phyloP scores from a whole-genome alignment of 208 protist genomes.

The Wallacemonas collosoma region DNA sequence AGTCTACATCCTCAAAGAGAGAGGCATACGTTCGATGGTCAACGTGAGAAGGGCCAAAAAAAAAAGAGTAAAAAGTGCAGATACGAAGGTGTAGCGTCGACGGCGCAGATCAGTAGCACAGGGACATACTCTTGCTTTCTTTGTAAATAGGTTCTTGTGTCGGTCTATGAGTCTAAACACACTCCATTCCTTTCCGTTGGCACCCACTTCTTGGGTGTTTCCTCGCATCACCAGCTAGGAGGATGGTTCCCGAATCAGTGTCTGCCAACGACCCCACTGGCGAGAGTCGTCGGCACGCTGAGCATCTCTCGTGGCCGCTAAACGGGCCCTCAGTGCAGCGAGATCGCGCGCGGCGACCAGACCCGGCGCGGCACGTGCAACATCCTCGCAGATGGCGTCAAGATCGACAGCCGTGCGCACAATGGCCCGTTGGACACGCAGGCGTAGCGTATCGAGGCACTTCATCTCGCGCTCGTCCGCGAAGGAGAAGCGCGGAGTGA shows the following conservation, averaged over 20 bases:
- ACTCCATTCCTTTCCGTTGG: no score
- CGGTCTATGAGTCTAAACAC: no score
- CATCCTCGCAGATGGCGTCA: not conserved
- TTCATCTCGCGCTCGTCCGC: slow-evolving; percentile 59
- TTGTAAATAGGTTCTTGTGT: no score
- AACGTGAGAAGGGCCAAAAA: no score
- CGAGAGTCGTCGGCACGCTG: not conserved
- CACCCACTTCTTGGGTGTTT: no score
- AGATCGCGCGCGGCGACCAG: slow-evolving; percentile 11
- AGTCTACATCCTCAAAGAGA: no score
- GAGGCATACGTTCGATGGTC: no score
- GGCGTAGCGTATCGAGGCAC: slow-evolving; percentile 46
- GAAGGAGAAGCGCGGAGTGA: slow-evolving; percentile 75
- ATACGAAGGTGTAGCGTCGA: no score
- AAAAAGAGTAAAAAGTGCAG: no score
- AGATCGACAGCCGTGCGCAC: slow-evolving; percentile 18
- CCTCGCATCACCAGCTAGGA: not conserved
- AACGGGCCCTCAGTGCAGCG: slow-evolving; percentile 19
- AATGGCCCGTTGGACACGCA: slow-evolving; percentile 53
- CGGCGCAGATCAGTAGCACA: no score
- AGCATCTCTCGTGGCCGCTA: slow-evolving; percentile 20
- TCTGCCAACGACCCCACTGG: slow-evolving; percentile 24
- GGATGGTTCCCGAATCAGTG: slow-evolving; percentile 17
- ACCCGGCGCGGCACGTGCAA: not conserved
- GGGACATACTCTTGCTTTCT: no score